Conservation (phyloP, 495 filamentous ascomycete species). For the Penicillium bovifimosum region DNA sequence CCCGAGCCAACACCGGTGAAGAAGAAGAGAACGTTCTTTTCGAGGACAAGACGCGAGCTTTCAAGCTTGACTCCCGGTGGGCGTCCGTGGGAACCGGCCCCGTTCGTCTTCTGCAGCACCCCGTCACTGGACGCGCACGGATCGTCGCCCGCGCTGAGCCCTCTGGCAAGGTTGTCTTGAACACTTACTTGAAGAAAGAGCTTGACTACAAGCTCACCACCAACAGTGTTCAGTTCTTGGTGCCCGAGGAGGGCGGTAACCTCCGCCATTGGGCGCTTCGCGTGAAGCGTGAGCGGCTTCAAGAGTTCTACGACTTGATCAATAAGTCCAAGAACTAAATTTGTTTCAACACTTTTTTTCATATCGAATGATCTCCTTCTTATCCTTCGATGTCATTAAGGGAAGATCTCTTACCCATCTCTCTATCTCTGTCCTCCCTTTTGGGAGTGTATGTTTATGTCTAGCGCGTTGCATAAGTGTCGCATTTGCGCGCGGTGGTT, state of each 20-base stretch:
- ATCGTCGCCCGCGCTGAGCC: slow-evolving; percentile 65
- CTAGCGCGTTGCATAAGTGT: slow-evolving; percentile 5
- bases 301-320: slow-evolving; percentile 30
- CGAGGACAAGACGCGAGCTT: slow-evolving; percentile 57
- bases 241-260: slow-evolving; percentile 45
- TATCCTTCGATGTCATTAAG: background rate
- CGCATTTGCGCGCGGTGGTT: background rate
- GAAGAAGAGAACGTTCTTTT: slow-evolving; percentile 62
- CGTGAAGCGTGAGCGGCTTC: slow-evolving; percentile 51
- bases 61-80: slow-evolving; percentile 52
- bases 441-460: slow-evolving; percentile 5
- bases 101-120: slow-evolving; percentile 62
- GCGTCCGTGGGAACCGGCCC: slow-evolving; percentile 56
- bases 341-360: background rate
- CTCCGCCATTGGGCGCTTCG: slow-evolving; percentile 61
- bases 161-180: slow-evolving; percentile 62
- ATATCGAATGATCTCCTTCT: background rate
- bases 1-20: slow-evolving; percentile 58
- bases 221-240: slow-evolving; percentile 53
- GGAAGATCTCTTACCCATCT: background rate
- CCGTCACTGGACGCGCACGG: slow-evolving; percentile 54
- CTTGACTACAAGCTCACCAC: slow-evolving; percentile 50
- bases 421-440: background rate
- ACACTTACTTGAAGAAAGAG: slow-evolving; percentile 54
- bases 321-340: slow-evolving; percentile 22